Evolutionary conservation across 2,329 filamentous ascomycete species (phyloP).

Genomic region (Berkeleyomyces rouxiae): DNA sequence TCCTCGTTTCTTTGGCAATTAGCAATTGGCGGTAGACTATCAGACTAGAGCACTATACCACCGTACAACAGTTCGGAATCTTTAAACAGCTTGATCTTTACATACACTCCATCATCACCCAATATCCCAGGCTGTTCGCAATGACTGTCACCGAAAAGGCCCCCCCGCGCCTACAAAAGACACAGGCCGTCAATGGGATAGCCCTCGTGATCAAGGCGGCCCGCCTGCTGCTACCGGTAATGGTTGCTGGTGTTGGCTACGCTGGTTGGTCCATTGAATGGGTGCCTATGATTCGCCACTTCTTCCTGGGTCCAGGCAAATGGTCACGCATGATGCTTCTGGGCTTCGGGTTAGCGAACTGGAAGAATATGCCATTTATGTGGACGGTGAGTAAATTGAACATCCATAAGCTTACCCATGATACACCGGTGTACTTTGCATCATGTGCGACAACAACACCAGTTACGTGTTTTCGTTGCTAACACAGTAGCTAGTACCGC

Average conservation of each 20-base stretch:
- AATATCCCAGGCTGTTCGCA: not conserved
- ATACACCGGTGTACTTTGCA: too few species aligned
- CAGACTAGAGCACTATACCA: not conserved
- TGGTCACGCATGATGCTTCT: constrained; percentile 36
- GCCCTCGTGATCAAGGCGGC: constrained; percentile 20
- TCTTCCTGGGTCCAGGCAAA: constrained; percentile 37
- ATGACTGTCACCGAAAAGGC: not conserved
- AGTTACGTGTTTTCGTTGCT: not conserved
- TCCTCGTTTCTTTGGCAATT: not conserved
- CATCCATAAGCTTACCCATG: too few species aligned
- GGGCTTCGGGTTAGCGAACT: constrained; percentile 43
- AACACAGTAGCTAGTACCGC: constrained; percentile 29
- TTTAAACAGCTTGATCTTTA: not conserved
- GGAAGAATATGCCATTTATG: constrained; percentile 57
- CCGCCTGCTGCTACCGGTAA: constrained; percentile 26
- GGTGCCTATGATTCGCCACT: constrained; percentile 23
- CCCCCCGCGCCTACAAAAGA: not conserved
- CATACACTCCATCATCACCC: too few species aligned
- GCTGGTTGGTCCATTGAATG: constrained; percentile 30
- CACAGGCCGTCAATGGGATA: constrained; percentile 13
- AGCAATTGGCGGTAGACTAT: not conserved
- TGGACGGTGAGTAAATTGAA: constrained; percentile 48
- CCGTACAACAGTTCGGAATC: not conserved
- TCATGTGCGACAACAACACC: not conserved
- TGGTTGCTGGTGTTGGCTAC: constrained; percentile 29